Evolutionary conservation across 352 stramenopile species (phyloP), one percentile per base, ranked within the genome.

Genomic region (Globisporangium ultimum): DNA sequence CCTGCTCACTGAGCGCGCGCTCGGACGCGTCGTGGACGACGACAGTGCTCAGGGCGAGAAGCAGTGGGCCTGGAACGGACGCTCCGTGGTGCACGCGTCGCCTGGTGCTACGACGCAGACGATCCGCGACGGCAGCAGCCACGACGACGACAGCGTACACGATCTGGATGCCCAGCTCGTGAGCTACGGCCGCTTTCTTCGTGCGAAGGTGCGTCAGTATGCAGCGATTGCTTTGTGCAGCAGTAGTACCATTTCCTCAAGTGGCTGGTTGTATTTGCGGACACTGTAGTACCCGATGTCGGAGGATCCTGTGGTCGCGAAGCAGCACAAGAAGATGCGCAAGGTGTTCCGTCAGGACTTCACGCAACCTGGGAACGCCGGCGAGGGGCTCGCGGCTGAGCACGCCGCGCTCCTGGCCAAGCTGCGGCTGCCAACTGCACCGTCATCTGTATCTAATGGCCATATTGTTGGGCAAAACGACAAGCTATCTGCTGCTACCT

Each of bases 311-410:
- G 64, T 54, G 47, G 59, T 71, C 9, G 61, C 74, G 48, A 87
- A 86, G 47, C 17, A 72, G 18, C 78, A 91, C 61, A 93, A 91
- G 58, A 70, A 74, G 47, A 73, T 67, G 69, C 76, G 84, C 34
- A 88, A 87, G 51, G 47, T 81, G 17, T 46, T 79, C 48, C 80
- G 81, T 17, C 77, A 88, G 53, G 58, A 87, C 55, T 93, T 93
- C 57, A 91, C 84, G 21, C 61, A 60, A 3, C 45, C 55, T 12
- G 76, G 76, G 11, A 76, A 80, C 36, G 65, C 76, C 15, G 84
- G 84, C 12, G 73, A 87, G 34, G 68, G 60, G 0, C 66, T 93
- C 11, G 61, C 57, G 12, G 20, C 49, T 0, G 75, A 88, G 21
- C 72, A 89, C 58, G 28, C 61, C 9, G 56, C 59, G 20, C 58